Base-by-base conservation (phyloP, 2,329 filamentous ascomycete genomes). In the Orbilia brochopaga region DNA sequence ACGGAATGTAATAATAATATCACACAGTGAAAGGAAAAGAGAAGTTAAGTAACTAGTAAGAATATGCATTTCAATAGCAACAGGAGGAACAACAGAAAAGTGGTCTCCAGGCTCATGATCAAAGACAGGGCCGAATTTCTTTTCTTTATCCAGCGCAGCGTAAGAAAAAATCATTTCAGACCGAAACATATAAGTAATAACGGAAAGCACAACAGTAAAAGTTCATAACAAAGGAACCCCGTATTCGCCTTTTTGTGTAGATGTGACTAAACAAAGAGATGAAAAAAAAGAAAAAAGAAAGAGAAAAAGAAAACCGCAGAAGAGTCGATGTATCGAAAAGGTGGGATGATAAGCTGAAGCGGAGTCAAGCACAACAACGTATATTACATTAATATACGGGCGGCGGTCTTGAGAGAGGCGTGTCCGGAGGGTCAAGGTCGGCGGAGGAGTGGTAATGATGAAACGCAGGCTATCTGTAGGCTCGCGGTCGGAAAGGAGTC, bases 171-270 rank as follows among this genome's bases (percentile, higher is more conserved):
- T 70, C 48, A 55, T 59, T 64, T 59, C 53, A 59, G 42, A 69
- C 46, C 59, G 42, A 59, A 40, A 60, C 54, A 44, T 52, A 44
- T 51, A 52, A 53, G 32, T 54, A 55, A 54, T 6, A 37, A 13
- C 6, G 13, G 11, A 8, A 35, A 55, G 27, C 8, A 35, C 21
- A 55, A 19, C 8, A 35, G 19, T 35, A n/a, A 13, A 54, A 35
- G 27, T 27, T 56, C 37, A 58, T 60, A 52, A 60, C 66, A 70
- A 58, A 56, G 57, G 59, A 62, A 51, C 66, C 59, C 59, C 66
- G 50, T 62, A 70, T 70, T 70, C 66, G 66, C 66, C 66, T 70
- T 70, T 62, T 70, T 64, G 66, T 70, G 66, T 70, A 70, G 61
- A 70, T 70, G 23, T 70, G 53, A 70, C 66, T 64, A 63, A 70